Conservation (phyloP, 2,329 filamentous ascomycete species). For the Ramichloridium luteum region DNA sequence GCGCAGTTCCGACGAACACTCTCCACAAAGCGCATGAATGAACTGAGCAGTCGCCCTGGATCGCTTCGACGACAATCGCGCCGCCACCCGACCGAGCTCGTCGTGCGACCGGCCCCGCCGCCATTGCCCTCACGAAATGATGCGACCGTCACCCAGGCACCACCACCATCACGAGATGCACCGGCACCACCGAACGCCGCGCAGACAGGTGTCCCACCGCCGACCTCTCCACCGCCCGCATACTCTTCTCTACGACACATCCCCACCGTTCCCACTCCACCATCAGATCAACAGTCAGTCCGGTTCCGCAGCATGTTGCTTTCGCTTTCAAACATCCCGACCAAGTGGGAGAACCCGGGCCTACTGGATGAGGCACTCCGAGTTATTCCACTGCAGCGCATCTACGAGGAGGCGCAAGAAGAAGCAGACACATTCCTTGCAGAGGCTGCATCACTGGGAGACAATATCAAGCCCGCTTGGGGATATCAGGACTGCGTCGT, state of each 20-base stretch:
- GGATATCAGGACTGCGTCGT: constrained; percentile 97
- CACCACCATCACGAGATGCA: constrained; percentile 15
- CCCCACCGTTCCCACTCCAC: constrained; percentile 62
- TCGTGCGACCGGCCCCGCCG: constrained; percentile 12
- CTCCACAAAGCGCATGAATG: constrained; percentile 75
- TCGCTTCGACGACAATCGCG: constrained; percentile 43
- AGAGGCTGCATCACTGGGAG: constrained; percentile 75
- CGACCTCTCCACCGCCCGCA: constrained; percentile 38
- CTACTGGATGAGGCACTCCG: constrained; percentile 83
- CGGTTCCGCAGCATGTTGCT: constrained; percentile 59
- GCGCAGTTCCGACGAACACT: constrained; percentile 78
- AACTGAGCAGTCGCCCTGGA: constrained; percentile 41
- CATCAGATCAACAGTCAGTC: constrained; percentile 39
- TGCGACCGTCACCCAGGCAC: constrained; percentile 9
- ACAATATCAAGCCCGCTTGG: constrained; percentile 69
- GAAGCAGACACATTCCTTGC: constrained; percentile 79
- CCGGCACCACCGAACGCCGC: constrained; percentile 22
- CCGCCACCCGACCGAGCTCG: constrained; percentile 30
- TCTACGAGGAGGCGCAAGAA: constrained; percentile 90
- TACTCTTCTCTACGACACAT: constrained; percentile 53
- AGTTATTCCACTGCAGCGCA: constrained; percentile 73
- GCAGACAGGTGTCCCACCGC: constrained; percentile 11
- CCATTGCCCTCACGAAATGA: constrained; percentile 10
- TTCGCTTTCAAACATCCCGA: constrained; percentile 75
- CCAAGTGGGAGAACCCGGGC: constrained; percentile 92